These are phyloP conservation scores for Vigna hirtella DNA, from an alignment of 306 rosid genomes.

Conservation along the genomic window DNA sequence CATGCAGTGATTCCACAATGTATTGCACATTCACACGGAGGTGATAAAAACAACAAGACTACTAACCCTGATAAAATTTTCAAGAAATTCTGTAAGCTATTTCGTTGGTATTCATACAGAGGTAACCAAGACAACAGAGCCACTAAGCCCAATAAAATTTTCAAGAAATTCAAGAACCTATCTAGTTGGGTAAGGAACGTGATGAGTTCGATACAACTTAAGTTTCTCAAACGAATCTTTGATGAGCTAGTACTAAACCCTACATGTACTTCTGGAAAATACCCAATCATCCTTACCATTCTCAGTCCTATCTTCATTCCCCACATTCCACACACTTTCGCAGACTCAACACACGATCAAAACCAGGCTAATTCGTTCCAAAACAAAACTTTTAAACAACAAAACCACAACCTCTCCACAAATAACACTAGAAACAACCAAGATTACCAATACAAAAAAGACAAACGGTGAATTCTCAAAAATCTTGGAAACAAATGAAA, in stretches of 20 bases:
- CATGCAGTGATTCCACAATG: not conserved
- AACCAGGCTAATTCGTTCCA: constrained; percentile 1
- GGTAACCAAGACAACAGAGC: not conserved
- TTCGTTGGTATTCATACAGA: not conserved
- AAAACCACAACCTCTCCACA: not conserved
- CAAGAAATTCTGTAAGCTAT: constrained; percentile 4
- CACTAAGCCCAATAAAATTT: not conserved
- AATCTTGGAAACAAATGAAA: not conserved
- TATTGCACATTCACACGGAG: not conserved
- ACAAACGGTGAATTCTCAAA: not conserved
- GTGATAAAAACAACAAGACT: not conserved
- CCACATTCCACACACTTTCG: constrained; percentile 32
- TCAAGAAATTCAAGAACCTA: not conserved
- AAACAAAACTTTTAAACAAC: not conserved
- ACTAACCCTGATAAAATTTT: not conserved
- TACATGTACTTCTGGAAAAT: constrained; percentile 2
- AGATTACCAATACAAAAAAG: constrained; percentile 24
- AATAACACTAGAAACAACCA: constrained; percentile 19
- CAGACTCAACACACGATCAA: not conserved
- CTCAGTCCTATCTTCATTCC: constrained; percentile 28
- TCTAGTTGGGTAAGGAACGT: constrained; percentile 20
- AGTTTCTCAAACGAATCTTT: not conserved
- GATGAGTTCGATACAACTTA: constrained; percentile 9
- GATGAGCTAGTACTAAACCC: constrained; percentile 14
- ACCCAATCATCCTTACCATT: constrained; percentile 8